Evolutionary conservation across 1,284 basidiomycete genomes (phyloP).

Genomic region (Schizopora paradoxa): DNA sequence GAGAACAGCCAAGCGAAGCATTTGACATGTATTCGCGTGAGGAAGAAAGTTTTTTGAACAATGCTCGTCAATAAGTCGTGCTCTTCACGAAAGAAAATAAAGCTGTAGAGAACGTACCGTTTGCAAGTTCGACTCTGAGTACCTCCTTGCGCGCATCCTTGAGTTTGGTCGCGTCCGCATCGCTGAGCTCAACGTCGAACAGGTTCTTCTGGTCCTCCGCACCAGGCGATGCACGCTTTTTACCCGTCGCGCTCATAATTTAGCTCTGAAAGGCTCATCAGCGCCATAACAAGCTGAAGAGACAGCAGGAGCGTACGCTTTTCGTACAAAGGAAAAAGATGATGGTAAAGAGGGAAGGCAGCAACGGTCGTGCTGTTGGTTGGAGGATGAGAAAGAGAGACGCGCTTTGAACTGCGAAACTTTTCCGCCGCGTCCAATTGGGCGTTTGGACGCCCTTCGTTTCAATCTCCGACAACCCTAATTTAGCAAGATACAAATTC

Average conservation of each 20-base stretch:
- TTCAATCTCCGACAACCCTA: too few species aligned
- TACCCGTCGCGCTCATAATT: slow-evolving; percentile 34
- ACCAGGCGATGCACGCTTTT: slow-evolving; percentile 72
- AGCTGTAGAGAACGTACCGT: slow-evolving; percentile 46
- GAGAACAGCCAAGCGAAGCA: neutral
- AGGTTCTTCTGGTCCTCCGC: slow-evolving; percentile 64
- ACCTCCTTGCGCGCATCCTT: slow-evolving; percentile 57
- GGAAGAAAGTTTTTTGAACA: neutral
- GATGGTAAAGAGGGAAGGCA: slow-evolving; percentile 18
- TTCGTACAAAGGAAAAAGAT: slow-evolving; percentile 15
- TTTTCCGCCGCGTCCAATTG: too few species aligned
- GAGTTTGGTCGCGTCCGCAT: slow-evolving; percentile 65
- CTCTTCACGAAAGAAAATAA: slow-evolving; percentile 9
- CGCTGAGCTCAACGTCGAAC: slow-evolving; percentile 59
- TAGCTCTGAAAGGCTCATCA: too few species aligned
- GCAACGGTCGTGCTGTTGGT: neutral
- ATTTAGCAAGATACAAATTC: too few species aligned
- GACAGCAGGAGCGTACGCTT: too few species aligned
- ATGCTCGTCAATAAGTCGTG: neutral
- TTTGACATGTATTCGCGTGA: neutral
- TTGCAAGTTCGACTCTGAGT: slow-evolving; percentile 58
- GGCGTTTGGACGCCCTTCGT: too few species aligned
- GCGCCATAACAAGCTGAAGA: too few species aligned
- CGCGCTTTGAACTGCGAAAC: too few species aligned
- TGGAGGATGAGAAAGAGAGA: too few species aligned